Percentiles rank a stretch among this genome's conserved stretches.
These are phyloP conservation scores for Cutaneotrichosporon sp. DNA, from an alignment of 1,284 basidiomycete species.

Conservation along the genomic window DNA sequence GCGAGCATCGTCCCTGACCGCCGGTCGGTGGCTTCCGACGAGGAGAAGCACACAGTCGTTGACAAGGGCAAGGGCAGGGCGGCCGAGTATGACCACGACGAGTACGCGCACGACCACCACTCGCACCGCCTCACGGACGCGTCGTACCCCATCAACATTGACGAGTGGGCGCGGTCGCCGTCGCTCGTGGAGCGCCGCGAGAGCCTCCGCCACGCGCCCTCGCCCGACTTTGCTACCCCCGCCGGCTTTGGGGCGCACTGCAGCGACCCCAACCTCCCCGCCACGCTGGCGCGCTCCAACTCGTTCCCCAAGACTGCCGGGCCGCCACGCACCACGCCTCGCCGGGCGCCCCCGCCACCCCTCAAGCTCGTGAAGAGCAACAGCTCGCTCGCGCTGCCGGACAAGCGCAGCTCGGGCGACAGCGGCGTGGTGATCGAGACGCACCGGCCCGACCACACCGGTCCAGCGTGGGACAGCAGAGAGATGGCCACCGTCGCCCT, in stretches of 20 bases:
- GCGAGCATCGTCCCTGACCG: neutral
- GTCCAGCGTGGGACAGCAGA: neutral
- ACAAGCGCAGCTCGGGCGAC: neutral
- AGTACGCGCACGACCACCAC: neutral
- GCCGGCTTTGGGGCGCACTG: neutral
- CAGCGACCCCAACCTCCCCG: neutral
- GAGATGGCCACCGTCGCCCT: conserved; percentile 43
- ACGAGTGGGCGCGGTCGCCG: neutral
- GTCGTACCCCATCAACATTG: conserved; percentile 1
- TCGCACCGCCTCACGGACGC: neutral
- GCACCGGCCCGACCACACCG: conserved; percentile 10
- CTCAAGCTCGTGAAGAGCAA: neutral
- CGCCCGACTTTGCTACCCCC: neutral
- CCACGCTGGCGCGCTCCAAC: neutral
- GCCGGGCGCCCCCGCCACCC: neutral
- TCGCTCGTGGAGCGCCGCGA: neutral
- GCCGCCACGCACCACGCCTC: neutral
- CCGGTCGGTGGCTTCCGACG: neutral
- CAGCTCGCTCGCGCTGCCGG: neutral
- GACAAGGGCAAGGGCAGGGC: neutral
- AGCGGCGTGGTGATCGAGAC: neutral
- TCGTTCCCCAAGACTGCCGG: conserved; percentile 16
- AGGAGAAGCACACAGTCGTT: neutral
- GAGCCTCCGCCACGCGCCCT: neutral
- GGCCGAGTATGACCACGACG: neutral